Evolutionary conservation across 108 stramenopile genomes (phyloP).

Genomic region (Cyclotella sp.): DNA sequence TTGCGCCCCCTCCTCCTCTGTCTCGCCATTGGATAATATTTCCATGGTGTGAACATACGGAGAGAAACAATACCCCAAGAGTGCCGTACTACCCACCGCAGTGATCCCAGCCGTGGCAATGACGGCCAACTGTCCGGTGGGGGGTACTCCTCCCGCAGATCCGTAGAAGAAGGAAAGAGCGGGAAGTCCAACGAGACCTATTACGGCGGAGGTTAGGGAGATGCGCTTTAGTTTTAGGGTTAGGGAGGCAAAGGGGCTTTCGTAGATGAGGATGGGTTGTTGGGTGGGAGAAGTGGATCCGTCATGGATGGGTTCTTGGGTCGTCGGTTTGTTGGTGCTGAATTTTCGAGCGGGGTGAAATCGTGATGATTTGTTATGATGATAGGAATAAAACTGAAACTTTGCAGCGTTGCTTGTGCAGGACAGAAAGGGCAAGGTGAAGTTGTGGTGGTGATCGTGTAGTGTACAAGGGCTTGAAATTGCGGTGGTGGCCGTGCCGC

Average conservation of each 20-base stretch:
- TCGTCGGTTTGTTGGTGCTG: no score
- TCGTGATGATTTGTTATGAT: no score
- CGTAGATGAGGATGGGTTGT: conserved; percentile 58
- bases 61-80: conserved; percentile 84
- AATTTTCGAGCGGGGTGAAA: no score
- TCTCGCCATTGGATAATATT: conserved; percentile 24
- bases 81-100: conserved; percentile 71
- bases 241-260: conserved; percentile 71
- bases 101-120: conserved; percentile 68
- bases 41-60: conserved; percentile 82
- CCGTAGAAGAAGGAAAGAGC: conserved; percentile 51
- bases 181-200: conserved; percentile 79
- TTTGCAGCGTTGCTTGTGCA: no score
- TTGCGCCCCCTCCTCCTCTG: neutral
- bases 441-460: no score
- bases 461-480: no score
- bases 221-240: conserved; percentile 78
- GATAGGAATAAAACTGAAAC: no score
- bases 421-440: no score
- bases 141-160: conserved; percentile 59
- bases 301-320: neutral
- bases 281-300: neutral
- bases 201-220: conserved; percentile 69
- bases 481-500: no score
- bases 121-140: conserved; percentile 67